Conservation (phyloP, 2,329 filamentous ascomycete genomes). For the Metarhizium sp. region DNA sequence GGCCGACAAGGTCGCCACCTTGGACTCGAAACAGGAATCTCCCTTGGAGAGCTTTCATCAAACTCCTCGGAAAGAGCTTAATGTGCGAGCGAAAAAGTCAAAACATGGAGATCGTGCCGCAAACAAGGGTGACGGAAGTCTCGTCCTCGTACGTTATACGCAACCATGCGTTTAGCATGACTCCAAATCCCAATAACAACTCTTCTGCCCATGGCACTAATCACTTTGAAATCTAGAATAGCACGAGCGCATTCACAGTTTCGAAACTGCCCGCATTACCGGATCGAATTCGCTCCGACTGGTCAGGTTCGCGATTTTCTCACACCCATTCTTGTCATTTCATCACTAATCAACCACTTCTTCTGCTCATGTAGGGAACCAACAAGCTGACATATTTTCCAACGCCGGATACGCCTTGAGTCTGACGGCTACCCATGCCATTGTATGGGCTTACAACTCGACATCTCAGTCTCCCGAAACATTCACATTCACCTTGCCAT, state of each 20-base stretch:
- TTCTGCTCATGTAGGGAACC: conserved; percentile 35
- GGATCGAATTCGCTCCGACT: conserved; percentile 60
- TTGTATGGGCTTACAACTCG: conserved; percentile 84
- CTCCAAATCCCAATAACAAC: not conserved
- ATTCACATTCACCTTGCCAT: conserved; percentile 70
- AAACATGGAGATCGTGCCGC: conserved; percentile 51
- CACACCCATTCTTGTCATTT: not conserved
- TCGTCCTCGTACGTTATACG: conserved; percentile 48
- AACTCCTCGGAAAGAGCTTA: conserved; percentile 42
- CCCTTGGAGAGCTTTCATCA: conserved; percentile 31
- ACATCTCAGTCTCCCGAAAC: conserved; percentile 62
- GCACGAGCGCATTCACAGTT: conserved; percentile 75
- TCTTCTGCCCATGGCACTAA: not conserved
- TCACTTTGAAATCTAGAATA: conserved; percentile 45
- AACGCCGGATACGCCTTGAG: conserved; percentile 66
- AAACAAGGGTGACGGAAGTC: conserved; percentile 58
- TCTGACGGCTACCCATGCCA: conserved; percentile 71
- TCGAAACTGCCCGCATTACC: conserved; percentile 78
- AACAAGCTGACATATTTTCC: conserved; percentile 57
- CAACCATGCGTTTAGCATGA: not conserved
- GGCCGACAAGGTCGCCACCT: conserved; percentile 35
- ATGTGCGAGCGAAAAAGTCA: conserved; percentile 51
- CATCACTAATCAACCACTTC: conserved; percentile 9
- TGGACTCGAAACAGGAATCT: conserved; percentile 34
- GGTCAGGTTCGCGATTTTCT: conserved; percentile 47